A percentile compares a stretch with the other conserved stretches of the same genome.
phyloP scores from a whole-genome alignment of 1,139 yeast species.

The Sugiyamaella japonica region DNA sequence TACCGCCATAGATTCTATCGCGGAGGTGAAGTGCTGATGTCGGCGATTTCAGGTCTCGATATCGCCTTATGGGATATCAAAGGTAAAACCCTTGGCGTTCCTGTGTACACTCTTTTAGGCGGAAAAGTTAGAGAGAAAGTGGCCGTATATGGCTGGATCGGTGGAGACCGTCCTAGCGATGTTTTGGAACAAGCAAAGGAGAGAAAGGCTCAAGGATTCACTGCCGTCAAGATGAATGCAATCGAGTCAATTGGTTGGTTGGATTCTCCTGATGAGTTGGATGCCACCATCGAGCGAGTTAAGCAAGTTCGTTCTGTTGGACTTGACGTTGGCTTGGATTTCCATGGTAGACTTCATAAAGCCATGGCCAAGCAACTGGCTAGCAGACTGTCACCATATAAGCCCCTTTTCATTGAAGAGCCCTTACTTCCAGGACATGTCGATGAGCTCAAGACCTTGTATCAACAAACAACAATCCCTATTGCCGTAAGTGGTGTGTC shows the following conservation, averaged over 20 bases:
- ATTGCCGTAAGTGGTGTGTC: conserved; percentile 28
- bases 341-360: conserved; percentile 38
- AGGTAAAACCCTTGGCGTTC: conserved; percentile 39
- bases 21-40: conserved; percentile 39
- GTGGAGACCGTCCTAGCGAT: conserved; percentile 38
- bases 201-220: conserved; percentile 38
- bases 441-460: conserved; percentile 35
- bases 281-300: conserved; percentile 35
- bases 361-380: conserved; percentile 39
- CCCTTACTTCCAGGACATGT: conserved; percentile 38
- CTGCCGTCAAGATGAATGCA: conserved; percentile 41
- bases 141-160: conserved; percentile 40
- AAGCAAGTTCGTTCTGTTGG: conserved; percentile 33
- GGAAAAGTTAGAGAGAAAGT: conserved; percentile 38
- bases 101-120: conserved; percentile 37
- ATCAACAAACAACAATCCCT: conserved; percentile 35
- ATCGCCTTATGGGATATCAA: conserved; percentile 41
- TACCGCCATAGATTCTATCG: conserved; percentile 39
- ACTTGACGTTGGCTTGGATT: conserved; percentile 37
- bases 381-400: conserved; percentile 33
- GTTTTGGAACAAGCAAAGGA: conserved; percentile 34
- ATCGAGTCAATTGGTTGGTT: conserved; percentile 36
- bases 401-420: conserved; percentile 39
- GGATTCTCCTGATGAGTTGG: conserved; percentile 33
- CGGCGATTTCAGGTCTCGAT: conserved; percentile 39